Evolutionary conservation across 345 rosid species (phyloP).

Genomic region (Jatropha curcas): DNA sequence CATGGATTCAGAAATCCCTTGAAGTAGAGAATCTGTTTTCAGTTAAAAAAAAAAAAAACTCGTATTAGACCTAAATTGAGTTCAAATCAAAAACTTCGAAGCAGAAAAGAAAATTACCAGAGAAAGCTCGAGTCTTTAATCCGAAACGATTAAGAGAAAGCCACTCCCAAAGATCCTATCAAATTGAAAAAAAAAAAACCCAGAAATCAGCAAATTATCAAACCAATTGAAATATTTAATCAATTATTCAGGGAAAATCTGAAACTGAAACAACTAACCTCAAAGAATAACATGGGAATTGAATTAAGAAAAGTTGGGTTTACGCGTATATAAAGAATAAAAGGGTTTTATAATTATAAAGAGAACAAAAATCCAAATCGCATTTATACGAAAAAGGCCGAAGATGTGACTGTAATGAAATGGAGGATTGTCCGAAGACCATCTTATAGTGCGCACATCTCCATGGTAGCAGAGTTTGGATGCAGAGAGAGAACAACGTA

Average conservation of each 20-base stretch:
- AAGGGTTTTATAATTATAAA: too few relatives aligned
- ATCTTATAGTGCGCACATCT: neutral
- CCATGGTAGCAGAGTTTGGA: neutral
- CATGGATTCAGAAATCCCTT: constrained; percentile 36
- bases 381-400: neutral
- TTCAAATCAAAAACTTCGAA: neutral
- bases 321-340: neutral
- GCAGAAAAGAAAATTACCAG: constrained; percentile 33
- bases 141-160: constrained; percentile 32
- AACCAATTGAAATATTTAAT: neutral
- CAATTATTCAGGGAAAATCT: neutral
- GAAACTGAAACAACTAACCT: constrained; percentile 18
- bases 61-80: neutral
- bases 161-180: constrained; percentile 43
- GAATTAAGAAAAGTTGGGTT: neutral
- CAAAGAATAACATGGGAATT: constrained; percentile 31
- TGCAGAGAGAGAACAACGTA: neutral
- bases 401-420: neutral
- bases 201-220: neutral
- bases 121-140: constrained; percentile 36
- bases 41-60: neutral
- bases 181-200: neutral
- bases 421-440: neutral
- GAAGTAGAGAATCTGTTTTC: constrained; percentile 38
- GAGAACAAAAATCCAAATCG: neutral